Evolutionary conservation across 768 basidiomycete genomes (phyloP).

Genomic region (Pleurotus eryngii): DNA sequence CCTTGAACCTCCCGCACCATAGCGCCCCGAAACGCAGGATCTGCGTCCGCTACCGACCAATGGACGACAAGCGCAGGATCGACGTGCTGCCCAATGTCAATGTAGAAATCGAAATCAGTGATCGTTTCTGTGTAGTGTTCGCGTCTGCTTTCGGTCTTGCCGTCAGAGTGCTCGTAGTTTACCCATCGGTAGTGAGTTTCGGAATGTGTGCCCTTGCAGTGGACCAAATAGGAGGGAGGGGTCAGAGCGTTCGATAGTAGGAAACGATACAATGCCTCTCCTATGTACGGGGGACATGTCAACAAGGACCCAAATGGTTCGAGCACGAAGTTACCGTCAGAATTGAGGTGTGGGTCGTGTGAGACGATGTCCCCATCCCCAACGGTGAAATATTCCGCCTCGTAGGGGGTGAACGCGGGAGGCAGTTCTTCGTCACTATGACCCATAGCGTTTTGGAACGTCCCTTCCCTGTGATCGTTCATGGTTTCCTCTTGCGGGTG

Average conservation of each 20-base stretch:
- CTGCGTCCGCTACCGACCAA: constrained; percentile 61
- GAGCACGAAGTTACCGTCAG: constrained; percentile 41
- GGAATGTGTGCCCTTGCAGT: constrained; percentile 51
- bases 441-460: no score
- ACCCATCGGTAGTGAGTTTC: constrained; percentile 53
- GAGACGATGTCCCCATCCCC: constrained; percentile 54
- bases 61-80: constrained; percentile 35
- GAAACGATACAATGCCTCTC: constrained; percentile 70
- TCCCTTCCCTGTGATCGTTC: no score
- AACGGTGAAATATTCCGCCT: constrained; percentile 55
- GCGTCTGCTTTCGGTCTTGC: constrained; percentile 27
- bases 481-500: no score
- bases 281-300: neutral
- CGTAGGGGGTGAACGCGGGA: constrained; percentile 59
- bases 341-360: constrained; percentile 67
- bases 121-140: constrained; percentile 60
- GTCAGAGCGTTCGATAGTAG: constrained; percentile 52
- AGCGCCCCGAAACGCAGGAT: constrained; percentile 62
- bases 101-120: constrained; percentile 67
- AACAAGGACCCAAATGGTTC: neutral
- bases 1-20: constrained; percentile 57
- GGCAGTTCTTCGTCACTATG: constrained; percentile 43
- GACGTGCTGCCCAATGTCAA: constrained; percentile 47
- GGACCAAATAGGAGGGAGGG: constrained; percentile 44
- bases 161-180: constrained; percentile 29